These are phyloP conservation scores for Glarea lozoyensis DNA, from an alignment of 495 filamentous ascomycete species.

Conservation along the genomic window DNA sequence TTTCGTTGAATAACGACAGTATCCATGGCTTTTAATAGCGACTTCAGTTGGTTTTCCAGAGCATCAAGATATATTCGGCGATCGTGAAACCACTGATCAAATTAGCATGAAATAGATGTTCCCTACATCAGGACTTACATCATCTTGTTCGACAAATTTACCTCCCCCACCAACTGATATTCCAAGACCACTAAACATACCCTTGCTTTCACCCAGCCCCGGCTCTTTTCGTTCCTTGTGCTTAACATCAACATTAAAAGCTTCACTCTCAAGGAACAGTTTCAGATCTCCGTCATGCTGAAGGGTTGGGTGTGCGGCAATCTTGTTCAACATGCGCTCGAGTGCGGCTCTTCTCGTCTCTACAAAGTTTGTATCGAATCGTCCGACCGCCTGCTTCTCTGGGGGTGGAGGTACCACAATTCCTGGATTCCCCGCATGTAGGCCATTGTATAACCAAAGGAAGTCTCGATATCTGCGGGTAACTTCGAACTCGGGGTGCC, in stretches of 20 bases:
- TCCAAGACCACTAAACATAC: conserved; percentile 78
- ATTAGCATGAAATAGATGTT: conserved; percentile 1
- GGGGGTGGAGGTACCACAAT: conserved; percentile 93
- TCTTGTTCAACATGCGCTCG: conserved; percentile 96
- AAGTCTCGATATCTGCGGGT: conserved; percentile 93
- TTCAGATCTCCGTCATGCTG: conserved; percentile 93
- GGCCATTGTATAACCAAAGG: conserved; percentile 88
- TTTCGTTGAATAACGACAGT: conserved; percentile 85
- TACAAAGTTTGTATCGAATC: conserved; percentile 95
- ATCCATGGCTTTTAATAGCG: conserved; percentile 87
- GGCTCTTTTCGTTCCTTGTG: conserved; percentile 93
- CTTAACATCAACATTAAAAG: conserved; percentile 93
- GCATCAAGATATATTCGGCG: conserved; percentile 90
- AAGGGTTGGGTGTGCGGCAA: conserved; percentile 77
- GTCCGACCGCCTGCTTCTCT: conserved; percentile 94
- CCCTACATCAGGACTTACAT: conserved; percentile 64
- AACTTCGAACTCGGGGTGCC: conserved; percentile 81
- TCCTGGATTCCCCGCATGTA: conserved; percentile 91
- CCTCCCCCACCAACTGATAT: conserved; percentile 61
- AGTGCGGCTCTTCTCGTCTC: conserved; percentile 82
- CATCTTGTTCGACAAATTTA: conserved; percentile 97
- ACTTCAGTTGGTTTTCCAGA: conserved; percentile 89
- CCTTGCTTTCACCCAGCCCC: conserved; percentile 79
- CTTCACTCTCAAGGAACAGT: conserved; percentile 90
- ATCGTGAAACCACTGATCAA: conserved; percentile 86